These are phyloP conservation scores for Ogataea methanolica DNA, from an alignment of 805 yeast genomes.

Conservation along the genomic window DNA sequence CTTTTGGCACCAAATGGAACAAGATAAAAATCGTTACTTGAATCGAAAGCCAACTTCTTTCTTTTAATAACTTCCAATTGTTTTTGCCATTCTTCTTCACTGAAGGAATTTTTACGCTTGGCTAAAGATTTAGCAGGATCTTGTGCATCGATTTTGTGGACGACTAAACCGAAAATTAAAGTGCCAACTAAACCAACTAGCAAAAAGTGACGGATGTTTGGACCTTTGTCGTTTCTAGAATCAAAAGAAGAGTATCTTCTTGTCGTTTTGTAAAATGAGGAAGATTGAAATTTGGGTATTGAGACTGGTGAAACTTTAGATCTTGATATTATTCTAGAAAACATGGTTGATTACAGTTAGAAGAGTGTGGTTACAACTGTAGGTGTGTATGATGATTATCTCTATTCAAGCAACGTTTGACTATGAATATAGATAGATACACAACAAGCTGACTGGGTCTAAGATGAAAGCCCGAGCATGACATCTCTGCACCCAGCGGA, in stretches of 20 bases:
- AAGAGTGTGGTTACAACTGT: no score
- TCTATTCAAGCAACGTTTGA: no score
- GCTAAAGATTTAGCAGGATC: slow-evolving; percentile 26
- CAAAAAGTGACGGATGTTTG: slow-evolving; percentile 37
- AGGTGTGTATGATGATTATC: no score
- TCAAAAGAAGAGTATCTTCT: slow-evolving; percentile 8
- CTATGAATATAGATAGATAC: no score
- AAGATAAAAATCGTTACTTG: slow-evolving; percentile 23
- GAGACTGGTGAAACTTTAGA: background rate
- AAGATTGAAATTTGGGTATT: background rate
- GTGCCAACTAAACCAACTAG: slow-evolving; percentile 43
- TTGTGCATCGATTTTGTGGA: slow-evolving; percentile 27
- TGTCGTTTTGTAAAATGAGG: background rate
- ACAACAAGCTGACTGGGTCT: no score
- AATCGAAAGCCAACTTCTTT: slow-evolving; percentile 25
- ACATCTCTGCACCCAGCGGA: no score
- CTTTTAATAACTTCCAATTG: slow-evolving; percentile 32
- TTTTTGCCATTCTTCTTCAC: slow-evolving; percentile 44
- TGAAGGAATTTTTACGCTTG: slow-evolving; percentile 36
- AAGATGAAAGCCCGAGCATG: no score
- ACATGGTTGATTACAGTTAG: no score
- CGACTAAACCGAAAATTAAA: slow-evolving; percentile 32
- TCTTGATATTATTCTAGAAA: no score
- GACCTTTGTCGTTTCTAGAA: slow-evolving; percentile 25
- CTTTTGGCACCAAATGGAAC: slow-evolving; percentile 25